Evolutionary conservation across 306 rosid species (phyloP).

Genomic region (Luffa acutangula): DNA sequence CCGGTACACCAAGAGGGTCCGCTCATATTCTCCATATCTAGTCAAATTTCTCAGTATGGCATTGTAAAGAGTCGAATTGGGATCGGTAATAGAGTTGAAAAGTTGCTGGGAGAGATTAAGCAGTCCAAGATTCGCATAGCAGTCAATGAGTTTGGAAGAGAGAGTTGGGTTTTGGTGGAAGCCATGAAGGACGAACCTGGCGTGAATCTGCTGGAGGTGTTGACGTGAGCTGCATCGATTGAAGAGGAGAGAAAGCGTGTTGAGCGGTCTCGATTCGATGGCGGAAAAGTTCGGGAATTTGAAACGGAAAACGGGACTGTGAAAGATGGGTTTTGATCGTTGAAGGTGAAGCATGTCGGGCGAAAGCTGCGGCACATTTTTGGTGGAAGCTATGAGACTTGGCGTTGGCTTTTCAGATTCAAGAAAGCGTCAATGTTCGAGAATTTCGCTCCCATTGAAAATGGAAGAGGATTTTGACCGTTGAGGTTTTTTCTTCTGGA

Average conservation of each 20-base stretch:
- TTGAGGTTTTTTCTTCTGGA: too few species aligned
- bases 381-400: background rate
- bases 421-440: background rate
- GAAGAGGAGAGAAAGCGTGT: conserved; percentile 36
- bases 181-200: conserved; percentile 62
- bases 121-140: conserved; percentile 47
- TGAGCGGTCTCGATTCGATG: conserved; percentile 28
- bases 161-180: conserved; percentile 50
- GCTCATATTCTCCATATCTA: conserved; percentile 28
- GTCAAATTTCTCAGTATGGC: conserved; percentile 30
- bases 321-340: background rate
- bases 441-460: background rate
- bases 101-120: conserved; percentile 27
- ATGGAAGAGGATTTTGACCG: background rate
- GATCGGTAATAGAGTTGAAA: conserved; percentile 26
- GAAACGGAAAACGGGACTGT: conserved; percentile 9
- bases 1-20: conserved; percentile 29
- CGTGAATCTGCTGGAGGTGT: conserved; percentile 52
- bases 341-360: conserved; percentile 22
- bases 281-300: conserved; percentile 17
- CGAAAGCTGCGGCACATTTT: background rate
- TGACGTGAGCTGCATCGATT: conserved; percentile 45
- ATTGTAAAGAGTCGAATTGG: conserved; percentile 28
- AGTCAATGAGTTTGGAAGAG: conserved; percentile 44
- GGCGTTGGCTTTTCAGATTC: background rate